Base-by-base conservation (phyloP, 305 asterid genomes). In the Solanum hybrid region DNA sequence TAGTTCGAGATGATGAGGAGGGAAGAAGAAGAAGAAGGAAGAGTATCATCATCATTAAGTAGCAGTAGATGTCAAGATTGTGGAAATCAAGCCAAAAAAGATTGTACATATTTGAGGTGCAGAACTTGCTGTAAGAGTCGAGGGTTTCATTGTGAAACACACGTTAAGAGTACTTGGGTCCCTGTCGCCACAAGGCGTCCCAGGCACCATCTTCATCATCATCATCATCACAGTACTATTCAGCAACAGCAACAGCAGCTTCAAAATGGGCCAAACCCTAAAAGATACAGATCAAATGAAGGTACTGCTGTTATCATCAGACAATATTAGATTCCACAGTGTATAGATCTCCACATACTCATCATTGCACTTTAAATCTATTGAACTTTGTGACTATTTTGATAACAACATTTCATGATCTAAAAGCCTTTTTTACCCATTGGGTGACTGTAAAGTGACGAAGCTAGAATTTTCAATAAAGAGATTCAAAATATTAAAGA, bases 151-250 rank as follows among this genome's bases (percentile, higher is more conserved):
- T 97, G 99, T 89, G 94, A 92, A 71, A 96, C 98, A 2, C 99
- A 97, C 88, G 95, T 97, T 12, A 95, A 92, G 86, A 97, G 98
- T 93, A 97, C 99, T 78, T 97, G 99, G 99, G 92, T 95, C 12
- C 98, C 98, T 31, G 94, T 94, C 16, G 92, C 95, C 0, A 90
- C 78, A 61, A 71, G 97, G 87, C 95, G 96, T 11, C 97, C 94
- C 11, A 90, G 94, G 69, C 94, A 93, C 64, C 93, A 77, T 75
- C 81, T 89, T 64, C 91, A 89, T 92, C 94, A 90, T 57, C 64
- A 51, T 9, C 61, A 46, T 79, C 93, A 90, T 9, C 94, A 83
- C 13, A 8, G 35, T 24, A 94, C 87, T 28, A 94, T 90, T 24
- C 92, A 83, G 14, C 92, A 88, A 57, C 90, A 69, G 34, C 92